Evolutionary conservation across 1,284 basidiomycete genomes (phyloP).

Genomic region (Cutaneotrichosporon sp.): DNA sequence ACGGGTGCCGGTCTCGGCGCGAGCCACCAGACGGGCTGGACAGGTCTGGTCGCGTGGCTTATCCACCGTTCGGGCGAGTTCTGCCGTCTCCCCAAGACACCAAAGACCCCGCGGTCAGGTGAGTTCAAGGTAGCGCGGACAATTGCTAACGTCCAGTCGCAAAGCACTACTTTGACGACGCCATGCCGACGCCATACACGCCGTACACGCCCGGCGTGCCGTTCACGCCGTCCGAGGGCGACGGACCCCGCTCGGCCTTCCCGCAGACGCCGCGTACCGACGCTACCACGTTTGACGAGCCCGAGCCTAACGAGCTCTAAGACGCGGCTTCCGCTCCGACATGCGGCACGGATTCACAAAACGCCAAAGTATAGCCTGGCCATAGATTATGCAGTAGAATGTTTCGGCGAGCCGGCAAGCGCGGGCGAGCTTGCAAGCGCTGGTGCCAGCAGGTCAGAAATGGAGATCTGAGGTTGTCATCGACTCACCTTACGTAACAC

Average conservation of each 20-base stretch:
- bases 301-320: conserved; percentile 39
- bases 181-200: conserved; percentile 45
- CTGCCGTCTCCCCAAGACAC: conserved; percentile 79
- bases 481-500: no score
- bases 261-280: conserved; percentile 41
- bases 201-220: conserved; percentile 35
- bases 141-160: conserved; percentile 78
- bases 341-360: no score
- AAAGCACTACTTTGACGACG: conserved; percentile 85
- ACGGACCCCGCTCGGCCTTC: not conserved
- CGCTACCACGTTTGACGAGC: conserved; percentile 30
- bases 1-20: conserved; percentile 87
- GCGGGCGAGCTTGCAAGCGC: no score
- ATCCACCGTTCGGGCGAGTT: conserved; percentile 76
- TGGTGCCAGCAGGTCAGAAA: no score
- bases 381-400: no score
- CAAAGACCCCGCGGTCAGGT: conserved; percentile 56
- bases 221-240: conserved; percentile 23
- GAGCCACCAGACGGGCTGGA: conserved; percentile 97
- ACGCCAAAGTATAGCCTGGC: no score
- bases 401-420: no score
- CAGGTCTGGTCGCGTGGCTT: conserved; percentile 81
- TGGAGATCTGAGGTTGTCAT: no score
- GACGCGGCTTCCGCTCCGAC: not conserved
- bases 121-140: conserved; percentile 51